A percentile compares a stretch with the other conserved stretches of the same genome.
Conservation (phyloP, 2,329 filamentous ascomycete species). For the Cladosporium sp. region DNA sequence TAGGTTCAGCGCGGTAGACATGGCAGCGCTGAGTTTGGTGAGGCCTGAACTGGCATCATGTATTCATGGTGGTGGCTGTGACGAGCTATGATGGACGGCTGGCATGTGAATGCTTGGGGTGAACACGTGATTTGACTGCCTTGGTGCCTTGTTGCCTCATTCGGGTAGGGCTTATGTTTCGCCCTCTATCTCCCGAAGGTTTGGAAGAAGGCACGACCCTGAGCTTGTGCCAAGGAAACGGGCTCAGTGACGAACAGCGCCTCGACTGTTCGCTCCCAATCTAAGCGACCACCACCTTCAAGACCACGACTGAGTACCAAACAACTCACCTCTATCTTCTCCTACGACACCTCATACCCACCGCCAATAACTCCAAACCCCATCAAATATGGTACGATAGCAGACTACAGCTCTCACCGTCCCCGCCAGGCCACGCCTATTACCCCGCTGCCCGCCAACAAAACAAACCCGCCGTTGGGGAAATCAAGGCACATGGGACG, state of each 20-base stretch:
- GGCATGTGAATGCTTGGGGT: not conserved
- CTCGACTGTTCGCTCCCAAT: constrained; percentile 16
- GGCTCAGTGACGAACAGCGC: constrained; percentile 9
- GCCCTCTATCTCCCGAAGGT: not conserved
- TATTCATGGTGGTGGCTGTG: not conserved
- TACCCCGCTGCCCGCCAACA: constrained; percentile 29
- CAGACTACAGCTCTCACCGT: not conserved
- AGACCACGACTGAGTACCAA: not conserved
- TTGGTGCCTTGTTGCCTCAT: no score
- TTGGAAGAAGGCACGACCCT: constrained; percentile 2
- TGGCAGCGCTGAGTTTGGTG: constrained; percentile 15
- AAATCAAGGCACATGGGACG: not conserved
- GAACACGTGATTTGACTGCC: not conserved
- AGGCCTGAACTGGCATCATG: constrained; percentile 21
- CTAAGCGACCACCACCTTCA: not conserved
- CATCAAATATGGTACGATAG: constrained; percentile 32
- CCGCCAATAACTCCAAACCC: constrained; percentile 12
- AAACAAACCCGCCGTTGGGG: constrained; percentile 19
- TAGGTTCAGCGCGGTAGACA: constrained; percentile 29
- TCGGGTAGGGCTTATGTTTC: not conserved
- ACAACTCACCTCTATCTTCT: not conserved
- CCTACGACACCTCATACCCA: constrained; percentile 15
- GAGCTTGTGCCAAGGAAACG: not conserved
- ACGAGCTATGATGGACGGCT: not conserved
- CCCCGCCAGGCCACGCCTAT: not conserved